Percentiles rank a stretch among this genome's conserved stretches.
Evolutionary conservation across 495 filamentous ascomycete genomes (phyloP).

Genomic region (Xanthoparmelia taractica): DNA sequence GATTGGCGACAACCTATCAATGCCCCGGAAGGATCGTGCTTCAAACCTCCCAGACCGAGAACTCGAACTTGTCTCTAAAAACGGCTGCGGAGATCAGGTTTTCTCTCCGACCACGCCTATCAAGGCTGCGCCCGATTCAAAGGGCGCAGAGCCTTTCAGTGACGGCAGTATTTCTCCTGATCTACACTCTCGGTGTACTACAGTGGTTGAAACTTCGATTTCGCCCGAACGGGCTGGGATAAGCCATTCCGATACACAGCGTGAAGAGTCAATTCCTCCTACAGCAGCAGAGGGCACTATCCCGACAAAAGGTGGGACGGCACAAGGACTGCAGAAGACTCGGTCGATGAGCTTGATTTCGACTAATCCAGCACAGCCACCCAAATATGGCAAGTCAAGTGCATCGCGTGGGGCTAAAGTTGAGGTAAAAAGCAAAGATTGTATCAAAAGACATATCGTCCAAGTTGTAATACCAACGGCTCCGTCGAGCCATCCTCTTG

Average conservation of each 20-base stretch:
- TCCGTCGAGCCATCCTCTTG: not conserved
- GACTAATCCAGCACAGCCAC: not conserved
- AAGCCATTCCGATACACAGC: not conserved
- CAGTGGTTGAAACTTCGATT: not conserved
- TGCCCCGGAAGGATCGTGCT: not conserved
- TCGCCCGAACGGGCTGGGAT: not conserved
- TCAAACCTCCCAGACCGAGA: not conserved
- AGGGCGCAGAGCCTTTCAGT: not conserved
- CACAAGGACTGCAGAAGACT: not conserved
- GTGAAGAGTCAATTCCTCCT: not conserved
- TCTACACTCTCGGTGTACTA: not conserved
- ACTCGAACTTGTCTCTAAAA: not conserved
- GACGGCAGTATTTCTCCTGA: not conserved
- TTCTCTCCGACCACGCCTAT: not conserved
- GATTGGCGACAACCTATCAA: not conserved
- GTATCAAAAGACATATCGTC: not conserved
- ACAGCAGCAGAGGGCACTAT: not conserved
- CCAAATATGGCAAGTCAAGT: not conserved
- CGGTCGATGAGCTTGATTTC: not conserved
- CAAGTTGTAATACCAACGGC: conserved; percentile 7
- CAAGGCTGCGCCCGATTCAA: not conserved
- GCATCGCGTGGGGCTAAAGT: not conserved
- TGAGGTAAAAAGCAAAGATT: not conserved
- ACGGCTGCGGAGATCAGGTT: not conserved
- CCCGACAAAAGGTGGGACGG: not conserved